phyloP scores from a whole-genome alignment of 2,329 filamentous ascomycete species.

The Microcyclospora pomicola region DNA sequence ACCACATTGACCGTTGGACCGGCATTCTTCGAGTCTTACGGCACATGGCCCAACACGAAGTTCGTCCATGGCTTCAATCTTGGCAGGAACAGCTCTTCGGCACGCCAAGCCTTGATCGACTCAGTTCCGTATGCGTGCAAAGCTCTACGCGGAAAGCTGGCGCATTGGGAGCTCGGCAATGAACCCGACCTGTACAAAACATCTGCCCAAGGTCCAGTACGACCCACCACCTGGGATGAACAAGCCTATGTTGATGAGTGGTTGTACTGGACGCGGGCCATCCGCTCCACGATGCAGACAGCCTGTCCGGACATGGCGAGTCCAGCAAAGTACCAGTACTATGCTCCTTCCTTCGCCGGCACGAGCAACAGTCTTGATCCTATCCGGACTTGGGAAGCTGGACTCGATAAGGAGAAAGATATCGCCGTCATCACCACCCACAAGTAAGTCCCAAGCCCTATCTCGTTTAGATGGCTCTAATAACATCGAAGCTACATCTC shows the following conservation, averaged over 20 bases:
- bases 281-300: constrained; percentile 32
- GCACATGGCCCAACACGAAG: constrained; percentile 40
- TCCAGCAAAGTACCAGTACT: constrained; percentile 32
- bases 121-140: constrained; percentile 46
- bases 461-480: constrained; percentile 2
- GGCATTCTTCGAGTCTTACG: constrained; percentile 49
- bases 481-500: constrained; percentile 42
- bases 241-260: constrained; percentile 43
- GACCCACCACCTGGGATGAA: constrained; percentile 42
- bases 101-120: constrained; percentile 38
- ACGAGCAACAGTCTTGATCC: constrained; percentile 39
- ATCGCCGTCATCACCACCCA: constrained; percentile 44
- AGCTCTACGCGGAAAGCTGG: constrained; percentile 37
- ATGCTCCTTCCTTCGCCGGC: constrained; percentile 47
- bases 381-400: constrained; percentile 38
- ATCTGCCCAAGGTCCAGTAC: constrained; percentile 37
- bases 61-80: constrained; percentile 51
- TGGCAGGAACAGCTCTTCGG: constrained; percentile 38
- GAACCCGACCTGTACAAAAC: constrained; percentile 48
- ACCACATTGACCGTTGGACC: constrained; percentile 47
- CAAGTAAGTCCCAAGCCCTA: constrained; percentile 35
- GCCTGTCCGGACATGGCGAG: constrained; percentile 38
- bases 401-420: constrained; percentile 35
- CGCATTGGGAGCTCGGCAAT: constrained; percentile 51
- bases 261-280: constrained; percentile 40